Base-by-base conservation (phyloP, 768 basidiomycete species). In the Tulasnella calospora region DNA sequence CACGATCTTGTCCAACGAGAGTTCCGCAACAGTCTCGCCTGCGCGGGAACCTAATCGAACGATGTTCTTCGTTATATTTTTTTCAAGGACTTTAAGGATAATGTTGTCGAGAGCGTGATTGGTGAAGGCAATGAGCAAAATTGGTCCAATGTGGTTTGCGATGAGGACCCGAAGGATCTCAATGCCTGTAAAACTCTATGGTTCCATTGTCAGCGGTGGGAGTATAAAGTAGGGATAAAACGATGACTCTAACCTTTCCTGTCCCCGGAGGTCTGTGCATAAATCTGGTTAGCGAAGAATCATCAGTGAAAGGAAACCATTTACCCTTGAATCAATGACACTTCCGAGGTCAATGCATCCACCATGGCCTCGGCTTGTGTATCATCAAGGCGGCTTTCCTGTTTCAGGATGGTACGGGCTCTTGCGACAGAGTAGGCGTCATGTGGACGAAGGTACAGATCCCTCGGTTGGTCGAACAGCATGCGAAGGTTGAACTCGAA, bases 81-180 rank as follows among this genome's bases (percentile, higher is more conserved):
- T 88, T 79, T 94, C 91, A 0, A 94, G 86, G 5, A 93, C 88
- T 0, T 89, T 89, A 3, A 84, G 84, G 2, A 94, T 84, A 84
- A 94, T 87, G 80, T 93, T 91, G 78, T 94, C 92, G 4, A 94
- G 86, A 0, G 93, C 93, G 70, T 94, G 93, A 80, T 94, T 94
- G 0, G 93, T 94, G 83, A 90, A 93, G 0, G 92, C 88, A 35
- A 90, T 87, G 81, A 90, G 84, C 2, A 87, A 82, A 82, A 92
- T 89, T 0, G 89, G 91, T 1, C 85, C 83, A 73, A 90, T 83
- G 13, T 86, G 80, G 81, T 88, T 90, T 0, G 84, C 83, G 7
- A 92, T 82, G 23, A 94, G 84, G 9, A 92, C 88, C 0, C 91
- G 89, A 10, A 94, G 82, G 17, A 94, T 85, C 82, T 94, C 91